These are phyloP conservation scores for Aureobasidium namibiae DNA, from an alignment of 2,329 filamentous ascomycete genomes.

Conservation along the genomic window DNA sequence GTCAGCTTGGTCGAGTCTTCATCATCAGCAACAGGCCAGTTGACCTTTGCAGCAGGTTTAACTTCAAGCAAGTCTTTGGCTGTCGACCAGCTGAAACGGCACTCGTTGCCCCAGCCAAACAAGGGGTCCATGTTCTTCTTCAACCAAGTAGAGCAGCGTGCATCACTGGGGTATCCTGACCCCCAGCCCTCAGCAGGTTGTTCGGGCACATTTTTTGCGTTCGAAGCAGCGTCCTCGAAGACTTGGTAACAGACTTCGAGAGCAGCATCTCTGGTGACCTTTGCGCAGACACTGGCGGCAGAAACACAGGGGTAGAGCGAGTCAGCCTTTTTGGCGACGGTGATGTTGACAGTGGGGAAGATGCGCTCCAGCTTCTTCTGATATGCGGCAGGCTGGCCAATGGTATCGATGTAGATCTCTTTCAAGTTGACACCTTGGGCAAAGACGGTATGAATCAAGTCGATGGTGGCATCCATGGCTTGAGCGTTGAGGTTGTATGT, in stretches of 20 bases:
- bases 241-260: conserved; percentile 67
- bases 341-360: conserved; percentile 59
- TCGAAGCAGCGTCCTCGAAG: conserved; percentile 31
- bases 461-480: conserved; percentile 84
- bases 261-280: conserved; percentile 87
- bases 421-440: conserved; percentile 70
- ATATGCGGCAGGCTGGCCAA: conserved; percentile 74
- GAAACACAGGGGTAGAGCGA: conserved; percentile 87
- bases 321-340: conserved; percentile 67
- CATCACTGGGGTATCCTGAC: conserved; percentile 88
- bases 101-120: conserved; percentile 92
- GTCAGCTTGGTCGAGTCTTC: conserved; percentile 61
- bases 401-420: conserved; percentile 92
- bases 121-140: conserved; percentile 80
- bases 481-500: conserved; percentile 92
- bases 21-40: conserved; percentile 71
- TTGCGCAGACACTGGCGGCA: conserved; percentile 88
- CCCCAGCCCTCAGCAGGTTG: conserved; percentile 57
- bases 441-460: conserved; percentile 69
- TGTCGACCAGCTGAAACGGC: conserved; percentile 91
- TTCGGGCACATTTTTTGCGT: conserved; percentile 21
- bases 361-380: conserved; percentile 75
- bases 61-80: conserved; percentile 84
- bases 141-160: conserved; percentile 71
- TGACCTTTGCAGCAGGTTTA: conserved; percentile 62